A percentile compares a stretch with the other conserved stretches of the same genome.
Conservation (phyloP, 1,284 basidiomycete genomes). For the Phlebopus sp. region DNA sequence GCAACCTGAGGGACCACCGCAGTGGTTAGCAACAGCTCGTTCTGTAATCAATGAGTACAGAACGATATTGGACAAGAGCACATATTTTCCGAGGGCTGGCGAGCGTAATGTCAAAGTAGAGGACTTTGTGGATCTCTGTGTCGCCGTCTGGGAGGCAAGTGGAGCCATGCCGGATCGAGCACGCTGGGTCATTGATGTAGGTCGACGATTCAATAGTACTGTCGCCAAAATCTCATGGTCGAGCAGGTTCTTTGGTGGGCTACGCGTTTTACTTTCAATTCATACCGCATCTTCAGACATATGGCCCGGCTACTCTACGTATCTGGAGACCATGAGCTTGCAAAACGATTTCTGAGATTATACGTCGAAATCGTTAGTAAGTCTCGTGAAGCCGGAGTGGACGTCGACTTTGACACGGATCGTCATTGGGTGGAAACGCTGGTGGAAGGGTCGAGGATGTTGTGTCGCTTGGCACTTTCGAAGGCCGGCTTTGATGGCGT, state of each 20-base stretch:
- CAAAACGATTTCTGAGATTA: constrained; percentile 72
- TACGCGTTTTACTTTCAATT: constrained; percentile 89
- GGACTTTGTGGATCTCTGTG: constrained; percentile 79
- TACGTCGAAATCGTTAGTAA: constrained; percentile 87
- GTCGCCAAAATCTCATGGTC: background rate
- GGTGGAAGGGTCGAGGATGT: constrained; percentile 71
- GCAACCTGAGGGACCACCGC: constrained; percentile 35
- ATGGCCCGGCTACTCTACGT: constrained; percentile 72
- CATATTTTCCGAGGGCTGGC: constrained; percentile 82
- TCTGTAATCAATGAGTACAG: constrained; percentile 69
- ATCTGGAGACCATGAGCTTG: constrained; percentile 62
- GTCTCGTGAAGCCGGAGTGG: constrained; percentile 43
- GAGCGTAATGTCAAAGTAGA: constrained; percentile 79
- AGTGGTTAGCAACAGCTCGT: constrained; percentile 66
- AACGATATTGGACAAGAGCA: constrained; percentile 61
- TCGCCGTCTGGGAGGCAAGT: constrained; percentile 77
- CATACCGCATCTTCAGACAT: constrained; percentile 78
- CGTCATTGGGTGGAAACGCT: constrained; percentile 69
- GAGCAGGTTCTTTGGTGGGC: constrained; percentile 85
- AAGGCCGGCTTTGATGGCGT: constrained; percentile 36
- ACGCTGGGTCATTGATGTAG: constrained; percentile 72
- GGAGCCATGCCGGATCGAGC: constrained; percentile 58
- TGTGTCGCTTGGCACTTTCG: constrained; percentile 51
- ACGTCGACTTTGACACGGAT: constrained; percentile 57
- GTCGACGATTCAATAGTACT: constrained; percentile 27